Percentiles rank a stretch among this genome's conserved stretches.
phyloP scores from a whole-genome alignment of 495 filamentous ascomycete genomes.

The Trichocladium antarcticum region DNA sequence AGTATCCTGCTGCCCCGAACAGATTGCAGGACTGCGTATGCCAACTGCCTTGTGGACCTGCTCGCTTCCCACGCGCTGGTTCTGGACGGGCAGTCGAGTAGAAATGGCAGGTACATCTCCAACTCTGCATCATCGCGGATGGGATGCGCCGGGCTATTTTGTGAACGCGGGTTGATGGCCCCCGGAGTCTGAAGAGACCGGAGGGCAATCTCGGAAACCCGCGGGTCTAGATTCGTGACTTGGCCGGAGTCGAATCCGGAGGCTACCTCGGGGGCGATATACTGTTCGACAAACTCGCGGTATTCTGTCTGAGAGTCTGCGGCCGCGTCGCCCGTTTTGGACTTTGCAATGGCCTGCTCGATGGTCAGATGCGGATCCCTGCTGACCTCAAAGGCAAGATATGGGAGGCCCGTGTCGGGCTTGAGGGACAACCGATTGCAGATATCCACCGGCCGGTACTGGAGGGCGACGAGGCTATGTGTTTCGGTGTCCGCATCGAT shows the following conservation, averaged over 20 bases:
- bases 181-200: conserved; percentile 19
- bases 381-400: conserved; percentile 33
- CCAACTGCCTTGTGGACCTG: conserved; percentile 41
- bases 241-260: not conserved
- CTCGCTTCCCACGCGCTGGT: conserved; percentile 56
- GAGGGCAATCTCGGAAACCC: conserved; percentile 39
- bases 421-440: conserved; percentile 28
- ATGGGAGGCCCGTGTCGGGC: conserved; percentile 15
- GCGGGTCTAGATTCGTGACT: conserved; percentile 31
- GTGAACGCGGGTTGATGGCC: not conserved
- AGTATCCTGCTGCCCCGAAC: conserved; percentile 12
- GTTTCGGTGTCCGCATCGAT: conserved; percentile 20
- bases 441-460: conserved; percentile 29
- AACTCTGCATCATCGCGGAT: conserved; percentile 7
- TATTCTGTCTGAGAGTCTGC: conserved; percentile 22
- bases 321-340: conserved; percentile 15
- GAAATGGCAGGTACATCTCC: conserved; percentile 47
- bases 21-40: conserved; percentile 46
- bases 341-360: conserved; percentile 20
- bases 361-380: conserved; percentile 25
- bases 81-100: conserved; percentile 47
- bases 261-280: conserved; percentile 20
- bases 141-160: not conserved
- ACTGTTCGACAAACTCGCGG: conserved; percentile 35
- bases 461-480: conserved; percentile 24